These are phyloP conservation scores for Ogataea trehaloabstinens DNA, from an alignment of 805 yeast genomes.

Conservation along the genomic window DNA sequence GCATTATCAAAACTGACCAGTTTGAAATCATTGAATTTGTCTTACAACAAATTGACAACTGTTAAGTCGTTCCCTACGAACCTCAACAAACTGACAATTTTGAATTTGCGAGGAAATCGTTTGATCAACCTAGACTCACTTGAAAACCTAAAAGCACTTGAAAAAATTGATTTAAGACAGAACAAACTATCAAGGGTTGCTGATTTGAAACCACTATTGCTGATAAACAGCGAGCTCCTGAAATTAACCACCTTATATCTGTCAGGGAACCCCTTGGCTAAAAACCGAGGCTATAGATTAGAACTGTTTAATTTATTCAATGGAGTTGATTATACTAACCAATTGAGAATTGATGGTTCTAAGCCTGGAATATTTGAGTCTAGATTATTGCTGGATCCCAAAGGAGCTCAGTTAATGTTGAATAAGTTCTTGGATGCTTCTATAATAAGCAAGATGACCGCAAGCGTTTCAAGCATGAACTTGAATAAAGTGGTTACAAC, in stretches of 20 bases:
- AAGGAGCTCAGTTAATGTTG: slow-evolving; percentile 42
- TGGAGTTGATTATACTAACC: slow-evolving; percentile 48
- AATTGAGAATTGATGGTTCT: slow-evolving; percentile 55
- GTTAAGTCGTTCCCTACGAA: slow-evolving; percentile 35
- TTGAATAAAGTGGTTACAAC: slow-evolving; percentile 26
- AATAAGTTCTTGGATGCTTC: slow-evolving; percentile 38
- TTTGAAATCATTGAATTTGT: slow-evolving; percentile 51
- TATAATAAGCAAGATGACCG: slow-evolving; percentile 36
- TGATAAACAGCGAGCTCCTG: slow-evolving; percentile 22
- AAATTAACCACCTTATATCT: slow-evolving; percentile 27
- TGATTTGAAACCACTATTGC: slow-evolving; percentile 40
- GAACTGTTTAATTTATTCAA: slow-evolving; percentile 56
- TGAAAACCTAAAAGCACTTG: slow-evolving; percentile 41
- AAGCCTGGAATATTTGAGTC: slow-evolving; percentile 62
- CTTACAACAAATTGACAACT: slow-evolving; percentile 43
- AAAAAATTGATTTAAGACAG: slow-evolving; percentile 53
- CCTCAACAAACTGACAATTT: slow-evolving; percentile 41
- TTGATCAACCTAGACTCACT: slow-evolving; percentile 42
- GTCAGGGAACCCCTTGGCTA: slow-evolving; percentile 39
- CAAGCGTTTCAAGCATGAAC: slow-evolving; percentile 37
- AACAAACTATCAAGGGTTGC: slow-evolving; percentile 40
- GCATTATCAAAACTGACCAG: slow-evolving; percentile 48
- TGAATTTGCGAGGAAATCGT: slow-evolving; percentile 51
- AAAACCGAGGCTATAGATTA: slow-evolving; percentile 43
- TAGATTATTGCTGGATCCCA: slow-evolving; percentile 50